phyloP scores from a whole-genome alignment of 2,329 filamentous ascomycete genomes.

The Curvularia sp. region DNA sequence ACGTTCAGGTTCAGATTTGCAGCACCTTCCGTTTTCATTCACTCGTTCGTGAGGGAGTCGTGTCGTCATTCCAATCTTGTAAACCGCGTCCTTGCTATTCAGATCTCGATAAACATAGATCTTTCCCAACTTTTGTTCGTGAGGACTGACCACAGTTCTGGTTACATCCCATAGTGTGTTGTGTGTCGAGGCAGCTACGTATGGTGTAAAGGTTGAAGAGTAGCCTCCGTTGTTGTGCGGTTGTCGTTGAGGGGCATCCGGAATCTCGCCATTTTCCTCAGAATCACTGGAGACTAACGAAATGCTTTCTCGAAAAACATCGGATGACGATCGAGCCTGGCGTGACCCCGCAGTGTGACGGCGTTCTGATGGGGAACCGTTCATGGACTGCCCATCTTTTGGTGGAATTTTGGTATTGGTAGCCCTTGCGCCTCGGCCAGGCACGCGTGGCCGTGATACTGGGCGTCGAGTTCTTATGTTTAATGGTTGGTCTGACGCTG shows the following conservation, averaged over 20 bases:
- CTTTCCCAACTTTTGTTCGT: constrained; percentile 2
- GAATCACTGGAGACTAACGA: not conserved
- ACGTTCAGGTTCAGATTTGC: not conserved
- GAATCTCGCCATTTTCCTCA: not conserved
- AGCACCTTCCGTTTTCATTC: constrained; percentile 8
- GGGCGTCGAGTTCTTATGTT: no score
- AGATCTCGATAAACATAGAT: constrained; percentile 18
- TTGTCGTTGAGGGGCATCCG: not conserved
- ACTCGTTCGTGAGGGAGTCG: constrained; percentile 3
- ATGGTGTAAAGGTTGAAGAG: not conserved
- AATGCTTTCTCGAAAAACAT: not conserved
- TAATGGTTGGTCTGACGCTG: no score
- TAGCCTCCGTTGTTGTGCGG: not conserved
- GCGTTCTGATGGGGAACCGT: no score
- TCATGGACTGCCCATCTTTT: no score
- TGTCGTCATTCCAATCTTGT: constrained; percentile 22
- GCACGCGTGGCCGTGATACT: no score
- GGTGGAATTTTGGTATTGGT: no score
- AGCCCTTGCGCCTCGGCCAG: no score
- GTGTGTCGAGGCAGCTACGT: constrained; percentile 4
- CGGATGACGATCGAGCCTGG: no score
- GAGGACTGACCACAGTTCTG: not conserved
- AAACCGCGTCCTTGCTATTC: not conserved
- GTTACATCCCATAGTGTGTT: constrained; percentile 5
- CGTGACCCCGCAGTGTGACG: no score